Evolutionary conservation across 2,329 filamentous ascomycete species (phyloP), one percentile per base, ranked within the genome.

Genomic region (Arthrobotrys pseudoclavata): DNA sequence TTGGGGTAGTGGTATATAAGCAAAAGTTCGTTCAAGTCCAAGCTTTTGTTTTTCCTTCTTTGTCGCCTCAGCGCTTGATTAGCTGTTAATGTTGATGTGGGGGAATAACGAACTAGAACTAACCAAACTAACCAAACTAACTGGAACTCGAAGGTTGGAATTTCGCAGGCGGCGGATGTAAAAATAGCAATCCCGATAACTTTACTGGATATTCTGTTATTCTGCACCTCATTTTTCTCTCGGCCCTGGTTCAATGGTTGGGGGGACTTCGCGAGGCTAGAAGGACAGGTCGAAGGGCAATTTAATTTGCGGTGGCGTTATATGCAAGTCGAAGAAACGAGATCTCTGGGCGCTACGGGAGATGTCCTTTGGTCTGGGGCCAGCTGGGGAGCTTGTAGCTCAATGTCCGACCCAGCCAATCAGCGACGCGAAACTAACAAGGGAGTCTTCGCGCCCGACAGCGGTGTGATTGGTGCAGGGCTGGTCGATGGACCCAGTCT

Each of bases 311-410:
- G 69, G 69, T 74, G 52, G 69, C 69, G 69, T 74, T 61, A 52
- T 66, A 42, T 71, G 68, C 61, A 67, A 31, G 48, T 60, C 42
- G n/a, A 55, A 52, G 47, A 52, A 67, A 67, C 40, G 62, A 42
- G 62, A 67, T 67, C 62, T 67, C 69, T 74, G 69, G 69, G 69
- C 69, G 69, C 69, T 74, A 74, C 69, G 69, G 69, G 69, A 74
- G 52, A 74, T 74, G 69, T 74, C 69, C 34, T 67, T 29, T 60
- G 69, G 29, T 53, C 62, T 53, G 61, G 62, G 50, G 47, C 69
- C 29, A 63, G 55, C 68, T 71, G 68, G 57, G 60, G 53, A 74
- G 69, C 69, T 74, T 50, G 61, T 10, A 74, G 62, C 53, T 62
- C 20, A 40, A 50, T 48, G 50, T 40, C 53, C 40, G 62, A n/a